Conservation (phyloP, 768 basidiomycete genomes). For the Tylopilus rubrobrunneus region DNA sequence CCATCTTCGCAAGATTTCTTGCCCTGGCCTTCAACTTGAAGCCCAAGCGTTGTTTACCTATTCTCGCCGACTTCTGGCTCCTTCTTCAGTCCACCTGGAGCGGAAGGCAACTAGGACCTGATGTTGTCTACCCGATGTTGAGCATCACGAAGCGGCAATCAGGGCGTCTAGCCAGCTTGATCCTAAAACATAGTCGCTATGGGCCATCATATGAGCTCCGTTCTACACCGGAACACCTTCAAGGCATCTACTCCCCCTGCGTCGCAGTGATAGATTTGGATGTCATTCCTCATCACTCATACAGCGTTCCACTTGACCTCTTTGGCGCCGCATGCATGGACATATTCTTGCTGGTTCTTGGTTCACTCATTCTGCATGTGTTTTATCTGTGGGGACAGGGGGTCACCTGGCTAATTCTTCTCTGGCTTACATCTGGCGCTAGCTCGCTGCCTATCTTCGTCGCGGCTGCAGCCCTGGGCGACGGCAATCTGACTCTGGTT, state of each 20-base stretch:
- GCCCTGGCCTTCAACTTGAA: no score
- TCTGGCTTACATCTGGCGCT: neutral
- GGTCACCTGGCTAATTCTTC: no score
- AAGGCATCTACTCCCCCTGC: no score
- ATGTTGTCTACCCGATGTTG: no score
- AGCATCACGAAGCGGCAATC: conserved; percentile 3
- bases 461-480: neutral
- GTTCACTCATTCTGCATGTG: neutral
- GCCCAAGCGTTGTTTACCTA: neutral
- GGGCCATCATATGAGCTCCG: neutral
- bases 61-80: neutral
- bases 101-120: no score
- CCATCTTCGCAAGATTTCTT: no score
- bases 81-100: no score
- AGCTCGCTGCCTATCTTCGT: no score
- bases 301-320: no score
- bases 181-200: neutral
- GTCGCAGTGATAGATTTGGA: no score
- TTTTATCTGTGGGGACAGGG: neutral
- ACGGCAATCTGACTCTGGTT: no score
- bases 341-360: neutral
- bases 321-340: neutral
- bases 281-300: neutral
- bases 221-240: neutral
- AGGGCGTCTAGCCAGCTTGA: neutral